A percentile compares a stretch with the other conserved stretches of the same genome.
phyloP scores from a whole-genome alignment of 176 grass and related monocot species.

The Leersia perrieri region DNA sequence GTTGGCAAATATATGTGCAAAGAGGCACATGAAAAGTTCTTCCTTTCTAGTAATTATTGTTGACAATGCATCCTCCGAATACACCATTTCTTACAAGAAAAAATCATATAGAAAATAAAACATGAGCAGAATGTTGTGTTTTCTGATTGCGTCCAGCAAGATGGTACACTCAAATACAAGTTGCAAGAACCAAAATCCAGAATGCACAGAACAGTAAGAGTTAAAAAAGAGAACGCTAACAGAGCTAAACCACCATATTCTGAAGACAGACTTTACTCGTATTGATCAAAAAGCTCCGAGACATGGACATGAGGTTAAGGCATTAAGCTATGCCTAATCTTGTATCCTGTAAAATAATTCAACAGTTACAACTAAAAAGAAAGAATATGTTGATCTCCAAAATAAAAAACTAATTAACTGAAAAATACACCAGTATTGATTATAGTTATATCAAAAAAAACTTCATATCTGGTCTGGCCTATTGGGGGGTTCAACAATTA shows the following conservation, averaged over 20 bases:
- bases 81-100: not conserved
- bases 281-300: not conserved
- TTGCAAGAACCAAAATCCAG: slow-evolving; percentile 6
- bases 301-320: slow-evolving; percentile 3
- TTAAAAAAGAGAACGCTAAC: not conserved
- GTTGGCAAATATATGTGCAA: not conserved
- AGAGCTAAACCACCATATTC: not conserved
- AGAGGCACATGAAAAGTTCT: not conserved
- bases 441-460: slow-evolving; percentile 2
- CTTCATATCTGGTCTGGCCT: no score
- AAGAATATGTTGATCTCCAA: slow-evolving; percentile 20
- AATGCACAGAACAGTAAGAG: slow-evolving; percentile 13
- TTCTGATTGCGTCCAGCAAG: not conserved
- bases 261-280: not conserved
- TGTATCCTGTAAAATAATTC: not conserved
- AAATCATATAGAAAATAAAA: not conserved
- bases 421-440: not conserved
- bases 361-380: not conserved
- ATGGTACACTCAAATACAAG: slow-evolving; percentile 16
- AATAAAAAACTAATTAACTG: not conserved
- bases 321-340: not conserved
- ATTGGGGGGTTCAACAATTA: slow-evolving; percentile 12
- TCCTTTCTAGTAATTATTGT: no score
- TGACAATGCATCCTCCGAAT: no score
- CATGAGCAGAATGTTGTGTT: not conserved